A percentile compares a stretch with the other conserved stretches of the same genome.
phyloP scores from a whole-genome alignment of 1,284 basidiomycete species.

The Boletus sp. region DNA sequence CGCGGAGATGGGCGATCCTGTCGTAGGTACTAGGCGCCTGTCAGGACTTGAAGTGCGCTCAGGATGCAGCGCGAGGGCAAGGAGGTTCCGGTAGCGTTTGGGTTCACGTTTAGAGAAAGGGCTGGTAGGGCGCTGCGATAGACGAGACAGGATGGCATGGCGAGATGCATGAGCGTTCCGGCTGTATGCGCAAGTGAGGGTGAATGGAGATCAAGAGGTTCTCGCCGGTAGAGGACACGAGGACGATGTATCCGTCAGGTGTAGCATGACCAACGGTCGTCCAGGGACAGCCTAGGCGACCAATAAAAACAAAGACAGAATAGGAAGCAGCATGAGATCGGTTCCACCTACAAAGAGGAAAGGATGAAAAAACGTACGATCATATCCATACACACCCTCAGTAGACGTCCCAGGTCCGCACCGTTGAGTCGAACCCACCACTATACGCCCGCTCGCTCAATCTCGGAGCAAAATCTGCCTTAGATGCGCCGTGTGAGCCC shows the following conservation, averaged over 20 bases:
- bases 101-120: conserved; percentile 13
- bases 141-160: neutral
- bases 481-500: conserved; percentile 28
- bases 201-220: too few species aligned
- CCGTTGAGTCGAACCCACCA: conserved; percentile 74
- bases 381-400: conserved; percentile 62
- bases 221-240: too few species aligned
- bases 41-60: neutral
- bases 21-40: too few species aligned
- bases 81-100: too few species aligned
- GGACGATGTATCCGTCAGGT: too few species aligned
- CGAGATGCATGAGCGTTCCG: conserved; percentile 48
- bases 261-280: too few species aligned
- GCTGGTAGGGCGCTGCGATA: neutral
- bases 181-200: conserved; percentile 8
- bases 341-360: neutral
- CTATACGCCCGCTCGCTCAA: conserved; percentile 50
- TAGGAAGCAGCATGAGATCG: too few species aligned
- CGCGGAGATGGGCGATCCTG: too few species aligned
- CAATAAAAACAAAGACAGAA: too few species aligned
- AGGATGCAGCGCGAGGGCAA: neutral
- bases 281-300: neutral
- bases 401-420: conserved; percentile 62
- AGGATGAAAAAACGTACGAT: conserved; percentile 36
- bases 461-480: conserved; percentile 47